Base-by-base conservation (phyloP, 495 filamentous ascomycete genomes). In the Trichocladium antarcticum region DNA sequence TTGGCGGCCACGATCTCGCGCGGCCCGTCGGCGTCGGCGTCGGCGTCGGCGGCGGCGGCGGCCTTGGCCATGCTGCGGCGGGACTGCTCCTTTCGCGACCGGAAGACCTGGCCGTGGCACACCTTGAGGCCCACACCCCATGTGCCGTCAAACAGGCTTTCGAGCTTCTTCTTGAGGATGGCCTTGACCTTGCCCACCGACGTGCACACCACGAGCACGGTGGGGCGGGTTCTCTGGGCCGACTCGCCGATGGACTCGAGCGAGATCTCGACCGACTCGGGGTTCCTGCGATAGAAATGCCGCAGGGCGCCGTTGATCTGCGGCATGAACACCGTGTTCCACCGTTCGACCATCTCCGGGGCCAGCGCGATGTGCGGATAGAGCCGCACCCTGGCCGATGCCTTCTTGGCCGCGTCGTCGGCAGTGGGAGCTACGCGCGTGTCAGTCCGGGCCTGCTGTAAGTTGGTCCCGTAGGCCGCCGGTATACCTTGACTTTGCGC, bases 161-260 rank as follows among this genome's bases (percentile, higher is more conserved):
- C 73, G 24, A 87, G 76, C 56, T 81, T 79, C 59, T 83, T 84
- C 59, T 84, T 83, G 24, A 89, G 49, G 4, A 84, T 83, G 9
- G 78, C 76, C 28, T 80, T 68, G 37, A 87, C 83, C 56, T 82
- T 84, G 49, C 75, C 74, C 3, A 84, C 82, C 17, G 82, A 87
- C 0, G 74, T 78, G 55, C 84, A 89, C 14, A 84, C 76, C 12
- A 89, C 81, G n/a, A 84, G 75, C 1, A 87, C 81, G 0, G 84
- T 88, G 6, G 84, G 84, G 51, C 74, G 78, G 6, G 82, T 81
- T 12, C 71, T 74, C 42, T 83, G 75, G 1, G 75, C 62, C 0
- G 75, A 75, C 41, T 85, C 82, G 44, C 84, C 84, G 27, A 85
- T 79, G 59, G 83, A 84, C 61, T 85, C 83, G 12, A 87, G 71